Base-by-base conservation (phyloP, 1,284 basidiomycete species). In the Trametes sp. region DNA sequence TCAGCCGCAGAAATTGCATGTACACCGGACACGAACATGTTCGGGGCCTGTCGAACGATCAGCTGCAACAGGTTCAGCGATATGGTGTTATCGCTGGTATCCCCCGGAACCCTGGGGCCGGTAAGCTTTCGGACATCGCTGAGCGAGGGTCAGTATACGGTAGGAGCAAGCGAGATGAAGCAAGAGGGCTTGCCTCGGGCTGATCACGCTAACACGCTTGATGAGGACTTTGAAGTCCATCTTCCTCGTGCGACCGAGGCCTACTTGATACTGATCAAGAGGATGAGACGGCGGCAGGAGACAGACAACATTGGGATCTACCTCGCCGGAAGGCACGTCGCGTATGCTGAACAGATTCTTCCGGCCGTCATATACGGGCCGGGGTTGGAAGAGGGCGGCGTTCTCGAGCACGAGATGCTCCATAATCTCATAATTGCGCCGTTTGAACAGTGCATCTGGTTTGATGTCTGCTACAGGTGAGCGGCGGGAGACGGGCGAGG, bases 21-120 rank as follows among this genome's bases (percentile, higher is more conserved):
- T 10, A 44, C 31, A 46, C 31, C 9, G 9, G 6, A 50, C 13
- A 19, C 19, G 0, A 21, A 72, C 66, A 71, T 61, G 46, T 74
- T 74, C 4, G 72, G 66, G 8, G 69, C 69, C 45, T 74, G 73
- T 1, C 70, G 63, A 0, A 74, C 59, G 26, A 73, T 65, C 5
- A 74, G 61, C 49, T 74, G 73, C 1, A 74, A 50, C 23, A 74
- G 52, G 51, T 67, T 72, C 0, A 71, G 57, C 4, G 68, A 62
- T 61, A 67, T 66, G 0, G 61, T 31, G 49, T 65, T 70, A 19
- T 59, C 29, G 54, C 29, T 57, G 21, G 49, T n/a, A 44, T 58
- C 54, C 29, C 36, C 24, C 16, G 50, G 57, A 14, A 24, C 14
- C 50, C 50, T 36, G 23, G 21, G 54, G 6, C 54, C 62, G 9